Evolutionary conservation across 2,329 filamentous ascomycete species (phyloP), one percentile per base, ranked within the genome.

Genomic region (Phialophora tarda): DNA sequence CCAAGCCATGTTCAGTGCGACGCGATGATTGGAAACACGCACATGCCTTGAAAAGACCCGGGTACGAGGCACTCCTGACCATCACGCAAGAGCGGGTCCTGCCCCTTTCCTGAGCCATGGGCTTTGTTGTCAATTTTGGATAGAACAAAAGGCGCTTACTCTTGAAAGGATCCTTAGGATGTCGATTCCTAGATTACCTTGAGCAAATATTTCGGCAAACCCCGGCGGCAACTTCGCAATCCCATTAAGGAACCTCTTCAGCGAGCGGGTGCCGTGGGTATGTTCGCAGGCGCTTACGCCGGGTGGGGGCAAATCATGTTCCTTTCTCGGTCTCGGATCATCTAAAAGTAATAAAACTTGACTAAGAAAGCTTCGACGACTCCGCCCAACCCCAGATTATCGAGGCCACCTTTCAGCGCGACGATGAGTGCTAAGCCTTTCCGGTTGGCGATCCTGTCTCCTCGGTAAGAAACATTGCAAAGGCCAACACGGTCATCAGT

Each of bases 361-460:
- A 69, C 57, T 6, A 65, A 59, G 56, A 62, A 67, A 7, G 64
- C 61, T 50, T 69, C 63, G 17, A 67, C 59, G 17, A 67, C 41
- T 14, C 67, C 62, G n/a, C 62, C 54, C 5, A 17, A 11, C 4
- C 62, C 67, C 6, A 65, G 48, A n/a, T 58, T 63, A 23, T 65
- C 64, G n/a, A 69, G 50, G 1, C 64, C 67, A n/a, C 67, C 67
- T 57, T 69, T 69, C 30, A 60, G 23, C 3, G 64, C 67, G n/a
- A 69, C 64, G 28, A 67, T 58, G 8, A 67, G 44, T n/a, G 67
- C 67, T 24, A 65, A 34, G 24, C 59, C 64, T 32, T 67, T 67
- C 21, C 67, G 59, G 38, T 65, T 66, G 12, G 58, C 55, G 8
- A 65, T 48, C 7, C 53, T 34, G 58, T 69, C 67, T 4, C 54